Evolutionary conservation across 768 basidiomycete genomes (phyloP).

Genomic region (Melanogaster broomeanus): DNA sequence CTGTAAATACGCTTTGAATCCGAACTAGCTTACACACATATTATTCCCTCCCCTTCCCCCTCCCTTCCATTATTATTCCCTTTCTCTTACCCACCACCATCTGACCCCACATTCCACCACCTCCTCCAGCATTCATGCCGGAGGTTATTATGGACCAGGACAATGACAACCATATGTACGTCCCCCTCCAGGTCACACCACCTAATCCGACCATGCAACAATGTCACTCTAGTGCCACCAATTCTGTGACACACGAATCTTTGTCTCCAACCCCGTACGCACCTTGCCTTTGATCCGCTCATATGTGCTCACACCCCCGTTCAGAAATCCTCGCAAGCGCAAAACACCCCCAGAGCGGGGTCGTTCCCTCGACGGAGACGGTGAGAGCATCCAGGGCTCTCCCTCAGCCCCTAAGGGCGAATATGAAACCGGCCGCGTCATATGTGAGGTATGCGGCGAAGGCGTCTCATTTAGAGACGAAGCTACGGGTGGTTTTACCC

Average conservation of each 20-base stretch:
- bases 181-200: conserved; percentile 1
- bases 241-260: conserved; percentile 15
- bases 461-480: conserved; percentile 71
- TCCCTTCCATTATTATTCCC: conserved; percentile 14
- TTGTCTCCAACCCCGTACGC: conserved; percentile 21
- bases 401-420: conserved; percentile 42
- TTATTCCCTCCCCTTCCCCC: conserved; percentile 30
- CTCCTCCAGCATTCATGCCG: conserved; percentile 7
- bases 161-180: conserved; percentile 18
- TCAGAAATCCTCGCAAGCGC: conserved; percentile 42
- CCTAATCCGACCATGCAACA: conserved; percentile 18
- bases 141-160: conserved; percentile 25
- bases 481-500: conserved; percentile 59
- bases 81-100: conserved; percentile 2
- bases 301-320: conserved; percentile 10
- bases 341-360: conserved; percentile 34
- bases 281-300: conserved; percentile 15
- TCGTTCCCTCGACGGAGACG: conserved; percentile 15
- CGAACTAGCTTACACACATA: conserved; percentile 37
- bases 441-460: conserved; percentile 63
- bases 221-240: conserved; percentile 9
- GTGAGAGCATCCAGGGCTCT: conserved; percentile 7
- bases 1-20: conserved; percentile 41
- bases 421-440: conserved; percentile 65
- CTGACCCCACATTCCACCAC: conserved; percentile 5